Conservation (phyloP, 768 basidiomycete genomes). For the Arthromyces matolae region DNA sequence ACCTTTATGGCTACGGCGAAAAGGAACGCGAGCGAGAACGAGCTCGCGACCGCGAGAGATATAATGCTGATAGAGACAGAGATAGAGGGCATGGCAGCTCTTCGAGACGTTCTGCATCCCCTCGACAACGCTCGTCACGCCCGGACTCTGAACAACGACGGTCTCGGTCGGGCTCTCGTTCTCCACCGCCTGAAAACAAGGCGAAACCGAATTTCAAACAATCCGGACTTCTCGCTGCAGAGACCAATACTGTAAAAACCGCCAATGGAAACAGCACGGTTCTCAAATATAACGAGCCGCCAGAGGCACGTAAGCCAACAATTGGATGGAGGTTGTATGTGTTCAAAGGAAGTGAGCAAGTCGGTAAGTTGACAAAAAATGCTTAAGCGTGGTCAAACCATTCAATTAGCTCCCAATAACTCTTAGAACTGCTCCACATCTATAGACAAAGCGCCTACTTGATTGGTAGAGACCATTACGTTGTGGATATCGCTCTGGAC, state of each 20-base stretch:
- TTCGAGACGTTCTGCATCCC: constrained; percentile 60
- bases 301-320: constrained; percentile 90
- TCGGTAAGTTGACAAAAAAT: constrained; percentile 82
- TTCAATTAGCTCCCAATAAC: background rate
- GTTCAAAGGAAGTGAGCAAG: constrained; percentile 92
- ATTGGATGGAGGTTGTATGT: constrained; percentile 94
- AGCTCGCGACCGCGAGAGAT: constrained; percentile 41
- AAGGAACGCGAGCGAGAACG: constrained; percentile 40
- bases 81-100: constrained; percentile 24
- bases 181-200: constrained; percentile 50
- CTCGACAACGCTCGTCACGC: constrained; percentile 40
- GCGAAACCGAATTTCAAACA: constrained; percentile 85
- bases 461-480: constrained; percentile 83
- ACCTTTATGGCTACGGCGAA: constrained; percentile 18
- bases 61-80: constrained; percentile 31
- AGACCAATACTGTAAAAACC: constrained; percentile 85
- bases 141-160: constrained; percentile 32
- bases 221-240: constrained; percentile 91
- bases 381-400: too few species aligned
- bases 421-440: constrained; percentile 83
- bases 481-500: constrained; percentile 83
- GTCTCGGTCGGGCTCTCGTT: constrained; percentile 38
- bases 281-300: constrained; percentile 97
- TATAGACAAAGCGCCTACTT: constrained; percentile 93
- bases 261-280: constrained; percentile 76